phyloP scores from a whole-genome alignment of 2,329 filamentous ascomycete genomes.

The Bipolaris oryzae region DNA sequence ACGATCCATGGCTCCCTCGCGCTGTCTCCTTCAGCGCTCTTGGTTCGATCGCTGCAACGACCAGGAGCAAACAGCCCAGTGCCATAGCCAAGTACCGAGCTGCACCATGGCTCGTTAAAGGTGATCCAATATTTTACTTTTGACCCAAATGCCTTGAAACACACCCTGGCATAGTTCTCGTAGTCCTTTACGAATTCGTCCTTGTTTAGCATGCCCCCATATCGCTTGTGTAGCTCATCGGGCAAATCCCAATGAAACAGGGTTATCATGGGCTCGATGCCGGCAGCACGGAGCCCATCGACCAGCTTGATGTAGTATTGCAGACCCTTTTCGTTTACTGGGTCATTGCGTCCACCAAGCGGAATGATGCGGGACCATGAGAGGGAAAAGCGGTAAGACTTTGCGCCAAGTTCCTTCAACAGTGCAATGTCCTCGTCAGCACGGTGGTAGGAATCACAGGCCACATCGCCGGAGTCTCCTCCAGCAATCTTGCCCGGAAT shows the following conservation, averaged over 20 bases:
- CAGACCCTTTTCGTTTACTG: slow-evolving; percentile 77
- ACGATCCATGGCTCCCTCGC: slow-evolving; percentile 81
- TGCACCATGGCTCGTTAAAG: slow-evolving; percentile 90
- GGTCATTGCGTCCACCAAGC: slow-evolving; percentile 80
- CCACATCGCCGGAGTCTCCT: slow-evolving; percentile 73
- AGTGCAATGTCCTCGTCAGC: slow-evolving; percentile 78
- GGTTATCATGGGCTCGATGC: slow-evolving; percentile 81
- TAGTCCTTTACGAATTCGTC: slow-evolving; percentile 83
- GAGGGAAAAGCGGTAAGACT: slow-evolving; percentile 82
- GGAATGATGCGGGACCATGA: slow-evolving; percentile 85
- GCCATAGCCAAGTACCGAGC: slow-evolving; percentile 78
- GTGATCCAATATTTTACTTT: slow-evolving; percentile 89
- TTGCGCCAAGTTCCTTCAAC: slow-evolving; percentile 74
- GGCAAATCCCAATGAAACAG: slow-evolving; percentile 90
- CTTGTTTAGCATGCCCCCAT: slow-evolving; percentile 80
- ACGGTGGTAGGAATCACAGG: slow-evolving; percentile 87
- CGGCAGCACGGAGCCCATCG: slow-evolving; percentile 75
- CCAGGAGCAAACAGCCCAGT: slow-evolving; percentile 81
- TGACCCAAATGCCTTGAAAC: slow-evolving; percentile 73
- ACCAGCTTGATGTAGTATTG: slow-evolving; percentile 80
- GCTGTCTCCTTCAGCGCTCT: slow-evolving; percentile 74
- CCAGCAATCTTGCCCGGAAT: slow-evolving; percentile 83
- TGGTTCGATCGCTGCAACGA: slow-evolving; percentile 75
- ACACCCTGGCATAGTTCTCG: slow-evolving; percentile 75
- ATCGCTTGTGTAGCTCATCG: slow-evolving; percentile 76